A percentile compares a stretch with the other conserved stretches of the same genome.
Conservation (phyloP, 1,139 yeast species). For the Yarrowia galli region DNA sequence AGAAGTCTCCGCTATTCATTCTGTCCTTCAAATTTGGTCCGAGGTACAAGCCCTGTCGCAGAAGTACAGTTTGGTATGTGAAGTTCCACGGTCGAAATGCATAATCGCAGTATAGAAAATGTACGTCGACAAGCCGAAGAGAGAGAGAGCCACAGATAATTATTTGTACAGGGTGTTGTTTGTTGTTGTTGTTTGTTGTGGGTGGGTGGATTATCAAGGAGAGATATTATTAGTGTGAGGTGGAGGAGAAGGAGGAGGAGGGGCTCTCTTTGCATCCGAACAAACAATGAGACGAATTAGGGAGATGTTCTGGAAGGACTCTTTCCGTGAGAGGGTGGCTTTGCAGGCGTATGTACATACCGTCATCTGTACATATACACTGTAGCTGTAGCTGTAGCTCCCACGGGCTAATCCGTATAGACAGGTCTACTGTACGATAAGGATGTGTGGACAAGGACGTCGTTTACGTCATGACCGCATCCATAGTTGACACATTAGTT, state of each 20-base stretch:
- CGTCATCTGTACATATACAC: too few relatives aligned
- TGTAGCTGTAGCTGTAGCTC: background rate
- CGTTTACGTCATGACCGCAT: background rate
- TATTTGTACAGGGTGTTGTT: background rate
- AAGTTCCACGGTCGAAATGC: background rate
- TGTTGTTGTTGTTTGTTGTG: too few relatives aligned
- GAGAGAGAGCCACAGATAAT: background rate
- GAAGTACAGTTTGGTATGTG: too few relatives aligned
- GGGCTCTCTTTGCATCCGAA: too few relatives aligned
- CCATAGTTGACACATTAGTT: conserved; percentile 27
- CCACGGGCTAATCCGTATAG: background rate
- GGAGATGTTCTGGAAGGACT: background rate
- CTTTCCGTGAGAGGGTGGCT: too few relatives aligned
- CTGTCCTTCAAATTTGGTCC: too few relatives aligned
- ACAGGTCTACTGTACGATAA: conserved; percentile 25
- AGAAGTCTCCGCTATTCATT: background rate
- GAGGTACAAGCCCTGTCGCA: too few relatives aligned
- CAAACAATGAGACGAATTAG: too few relatives aligned
- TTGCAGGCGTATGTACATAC: too few relatives aligned
- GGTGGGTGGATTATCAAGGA: background rate
- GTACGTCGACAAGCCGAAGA: background rate
- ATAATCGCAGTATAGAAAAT: background rate
- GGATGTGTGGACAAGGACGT: conserved; percentile 2
- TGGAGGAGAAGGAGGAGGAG: background rate
- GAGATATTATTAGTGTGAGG: background rate